Evolutionary conservation across 805 yeast genomes (phyloP).

Genomic region (Schwanniomyces sp.): DNA sequence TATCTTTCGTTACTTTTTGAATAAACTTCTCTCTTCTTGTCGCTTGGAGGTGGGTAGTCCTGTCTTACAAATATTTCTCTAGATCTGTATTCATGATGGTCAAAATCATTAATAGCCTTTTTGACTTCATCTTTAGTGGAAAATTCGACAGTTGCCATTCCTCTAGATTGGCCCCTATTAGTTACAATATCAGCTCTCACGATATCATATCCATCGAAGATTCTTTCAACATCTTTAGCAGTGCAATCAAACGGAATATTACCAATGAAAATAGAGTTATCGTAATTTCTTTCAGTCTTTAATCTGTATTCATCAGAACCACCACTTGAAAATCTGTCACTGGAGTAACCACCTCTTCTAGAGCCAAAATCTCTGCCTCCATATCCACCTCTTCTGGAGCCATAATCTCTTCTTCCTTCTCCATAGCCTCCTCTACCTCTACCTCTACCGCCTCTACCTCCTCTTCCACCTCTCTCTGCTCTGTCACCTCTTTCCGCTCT

Average conservation of each 20-base stretch:
- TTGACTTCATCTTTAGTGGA: constrained; percentile 61
- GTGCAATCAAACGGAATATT: constrained; percentile 67
- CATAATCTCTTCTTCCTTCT: constrained; percentile 21
- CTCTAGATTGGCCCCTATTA: constrained; percentile 76
- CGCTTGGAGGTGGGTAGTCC: constrained; percentile 79
- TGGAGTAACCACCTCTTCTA: constrained; percentile 12
- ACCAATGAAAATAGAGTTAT: constrained; percentile 70
- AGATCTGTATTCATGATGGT: constrained; percentile 64
- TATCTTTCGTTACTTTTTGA: constrained; percentile 22
- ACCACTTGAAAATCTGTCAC: constrained; percentile 2
- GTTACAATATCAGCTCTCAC: constrained; percentile 82
- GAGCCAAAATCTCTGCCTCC: constrained; percentile 14
- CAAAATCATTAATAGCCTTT: constrained; percentile 67
- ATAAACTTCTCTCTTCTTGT: constrained; percentile 24
- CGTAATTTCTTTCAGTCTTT: constrained; percentile 55
- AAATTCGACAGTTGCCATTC: constrained; percentile 91
- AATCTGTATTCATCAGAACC: constrained; percentile 29
- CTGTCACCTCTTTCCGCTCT: constrained; percentile 12
- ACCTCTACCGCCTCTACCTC: constrained; percentile 4
- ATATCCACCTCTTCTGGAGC: constrained; percentile 19
- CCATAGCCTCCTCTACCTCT: constrained; percentile 18
- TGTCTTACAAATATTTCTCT: constrained; percentile 87
- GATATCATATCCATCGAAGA: constrained; percentile 56
- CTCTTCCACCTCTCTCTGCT: constrained; percentile 9
- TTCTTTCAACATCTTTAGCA: constrained; percentile 57